Percentiles rank a stretch among this genome's conserved stretches.
phyloP scores from a whole-genome alignment of 257 asterid species.

The Cinchona pubescens region DNA sequence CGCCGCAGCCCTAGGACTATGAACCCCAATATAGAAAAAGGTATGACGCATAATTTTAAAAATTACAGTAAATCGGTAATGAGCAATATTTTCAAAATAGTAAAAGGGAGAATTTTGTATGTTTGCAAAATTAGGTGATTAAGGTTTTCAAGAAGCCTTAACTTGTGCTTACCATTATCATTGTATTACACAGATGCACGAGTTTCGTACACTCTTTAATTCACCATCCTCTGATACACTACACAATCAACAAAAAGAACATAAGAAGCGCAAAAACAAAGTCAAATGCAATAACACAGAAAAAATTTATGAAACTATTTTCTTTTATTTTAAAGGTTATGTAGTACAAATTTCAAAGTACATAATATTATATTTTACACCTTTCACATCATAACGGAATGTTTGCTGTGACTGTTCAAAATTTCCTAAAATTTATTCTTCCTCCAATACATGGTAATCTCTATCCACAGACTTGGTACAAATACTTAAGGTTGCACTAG shows the following conservation, averaged over 20 bases:
- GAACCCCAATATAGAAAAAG: not conserved
- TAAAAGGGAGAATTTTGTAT: no score
- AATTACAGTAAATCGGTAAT: not conserved
- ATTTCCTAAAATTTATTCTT: no score
- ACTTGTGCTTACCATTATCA: constrained; percentile 4
- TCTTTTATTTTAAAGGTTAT: no score
- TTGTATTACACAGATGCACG: constrained; percentile 32
- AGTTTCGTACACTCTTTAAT: constrained; percentile 21
- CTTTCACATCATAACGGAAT: no score
- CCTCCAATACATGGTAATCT: not conserved
- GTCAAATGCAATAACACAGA: not conserved
- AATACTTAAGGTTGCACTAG: not conserved
- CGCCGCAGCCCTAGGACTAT: not conserved
- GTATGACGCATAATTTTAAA: not conserved
- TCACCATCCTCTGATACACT: constrained; percentile 31
- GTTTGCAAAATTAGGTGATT: not conserved
- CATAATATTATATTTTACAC: no score
- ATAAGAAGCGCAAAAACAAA: no score
- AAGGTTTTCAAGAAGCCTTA: not conserved
- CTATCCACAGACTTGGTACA: no score
- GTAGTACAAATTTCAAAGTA: no score
- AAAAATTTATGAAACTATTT: not conserved
- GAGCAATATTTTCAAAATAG: not conserved
- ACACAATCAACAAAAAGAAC: not conserved
- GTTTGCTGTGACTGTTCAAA: no score